Evolutionary conservation across 1,284 basidiomycete genomes (phyloP).

Genomic region (Fistulina hepatica): DNA sequence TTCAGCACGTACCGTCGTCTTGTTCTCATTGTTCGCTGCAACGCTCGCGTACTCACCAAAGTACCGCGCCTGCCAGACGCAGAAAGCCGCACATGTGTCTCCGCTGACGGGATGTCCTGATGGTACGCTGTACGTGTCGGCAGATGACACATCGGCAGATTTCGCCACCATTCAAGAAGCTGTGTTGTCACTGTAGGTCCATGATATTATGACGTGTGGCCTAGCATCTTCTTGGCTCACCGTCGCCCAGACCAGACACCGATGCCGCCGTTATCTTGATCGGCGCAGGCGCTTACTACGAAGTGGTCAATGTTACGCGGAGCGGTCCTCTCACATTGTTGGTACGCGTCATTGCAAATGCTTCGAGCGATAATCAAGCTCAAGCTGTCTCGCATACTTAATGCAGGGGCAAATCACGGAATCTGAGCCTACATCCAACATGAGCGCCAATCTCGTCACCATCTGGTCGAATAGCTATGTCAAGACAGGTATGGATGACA

Average conservation of each 20-base stretch:
- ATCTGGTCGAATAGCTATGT: slow-evolving; percentile 40
- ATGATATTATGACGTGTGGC: too few species aligned
- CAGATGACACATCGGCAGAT: slow-evolving; percentile 31
- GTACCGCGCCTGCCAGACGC: slow-evolving; percentile 39
- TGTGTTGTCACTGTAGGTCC: slow-evolving; percentile 38
- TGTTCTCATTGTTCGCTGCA: too few species aligned
- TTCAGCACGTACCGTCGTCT: too few species aligned
- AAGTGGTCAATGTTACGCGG: slow-evolving; percentile 47
- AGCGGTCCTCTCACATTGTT: slow-evolving; percentile 44
- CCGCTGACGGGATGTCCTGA: slow-evolving; percentile 41
- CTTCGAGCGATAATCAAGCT: not conserved
- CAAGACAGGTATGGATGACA: slow-evolving; percentile 36
- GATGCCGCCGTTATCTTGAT: slow-evolving; percentile 41
- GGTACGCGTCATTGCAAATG: slow-evolving; percentile 22
- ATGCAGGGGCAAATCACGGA: too few species aligned
- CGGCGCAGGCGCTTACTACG: slow-evolving; percentile 50
- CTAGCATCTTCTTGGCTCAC: too few species aligned
- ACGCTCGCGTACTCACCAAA: slow-evolving; percentile 35
- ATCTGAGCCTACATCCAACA: too few species aligned
- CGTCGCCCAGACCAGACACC: slow-evolving; percentile 25
- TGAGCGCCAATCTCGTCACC: slow-evolving; percentile 39
- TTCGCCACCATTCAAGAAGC: slow-evolving; percentile 44
- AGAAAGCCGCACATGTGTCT: slow-evolving; percentile 30
- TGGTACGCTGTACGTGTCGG: slow-evolving; percentile 49
- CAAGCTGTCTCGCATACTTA: not conserved